Conservation (phyloP, 495 filamentous ascomycete species). For the Neurospora sp. region DNA sequence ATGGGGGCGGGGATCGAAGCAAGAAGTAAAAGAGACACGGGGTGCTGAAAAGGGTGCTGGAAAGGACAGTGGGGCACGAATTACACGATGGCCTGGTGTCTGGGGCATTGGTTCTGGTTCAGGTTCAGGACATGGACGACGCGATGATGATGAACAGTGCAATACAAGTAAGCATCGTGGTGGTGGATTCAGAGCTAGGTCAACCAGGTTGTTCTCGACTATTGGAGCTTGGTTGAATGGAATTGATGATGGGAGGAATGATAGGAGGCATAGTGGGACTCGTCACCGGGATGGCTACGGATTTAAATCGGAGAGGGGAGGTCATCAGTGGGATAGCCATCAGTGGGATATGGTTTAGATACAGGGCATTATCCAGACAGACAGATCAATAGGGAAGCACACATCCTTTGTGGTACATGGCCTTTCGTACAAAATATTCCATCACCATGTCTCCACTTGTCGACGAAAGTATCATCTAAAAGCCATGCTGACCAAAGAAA, state of each 20-base stretch:
- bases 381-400: background rate
- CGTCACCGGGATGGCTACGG: background rate
- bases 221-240: background rate
- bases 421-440: background rate
- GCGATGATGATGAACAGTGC: too few relatives aligned
- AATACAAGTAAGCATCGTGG: too few relatives aligned
- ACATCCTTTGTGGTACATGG: background rate
- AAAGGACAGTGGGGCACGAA: background rate
- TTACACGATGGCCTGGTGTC: background rate
- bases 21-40: background rate
- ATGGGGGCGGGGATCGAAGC: background rate
- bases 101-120: too few relatives aligned
- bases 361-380: background rate
- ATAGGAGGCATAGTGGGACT: too few relatives aligned
- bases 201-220: background rate
- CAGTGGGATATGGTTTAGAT: background rate
- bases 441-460: background rate
- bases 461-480: background rate
- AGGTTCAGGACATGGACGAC: background rate
- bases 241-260: background rate
- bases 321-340: too few relatives aligned
- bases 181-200: background rate
- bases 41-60: too few relatives aligned
- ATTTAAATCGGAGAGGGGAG: too few relatives aligned
- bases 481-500: background rate